These are phyloP conservation scores for Candida ficus DNA, from an alignment of 805 yeast species.

Conservation along the genomic window DNA sequence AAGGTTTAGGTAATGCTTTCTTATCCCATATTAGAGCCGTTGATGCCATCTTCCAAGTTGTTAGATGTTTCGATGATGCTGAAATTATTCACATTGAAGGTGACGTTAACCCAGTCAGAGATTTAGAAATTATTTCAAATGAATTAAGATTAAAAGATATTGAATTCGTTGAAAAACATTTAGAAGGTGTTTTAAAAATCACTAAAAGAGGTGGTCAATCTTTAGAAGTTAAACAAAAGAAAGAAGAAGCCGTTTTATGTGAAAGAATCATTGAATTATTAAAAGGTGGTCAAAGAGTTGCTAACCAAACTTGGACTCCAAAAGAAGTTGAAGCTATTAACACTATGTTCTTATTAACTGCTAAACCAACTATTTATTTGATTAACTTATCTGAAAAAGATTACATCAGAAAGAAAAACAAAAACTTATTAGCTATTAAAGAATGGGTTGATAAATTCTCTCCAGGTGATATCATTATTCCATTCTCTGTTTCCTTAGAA, in stretches of 20 bases:
- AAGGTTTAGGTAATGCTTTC: conserved; percentile 97
- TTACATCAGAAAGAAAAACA: conserved; percentile 82
- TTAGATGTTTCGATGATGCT: conserved; percentile 95
- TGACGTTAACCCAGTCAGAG: conserved; percentile 93
- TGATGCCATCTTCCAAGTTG: conserved; percentile 97
- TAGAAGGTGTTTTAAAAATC: conserved; percentile 71
- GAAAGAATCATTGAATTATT: conserved; percentile 69
- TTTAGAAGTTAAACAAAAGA: conserved; percentile 82
- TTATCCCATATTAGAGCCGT: conserved; percentile 95
- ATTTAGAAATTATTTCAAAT: conserved; percentile 83
- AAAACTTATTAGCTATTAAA: conserved; percentile 73
- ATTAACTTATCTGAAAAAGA: conserved; percentile 88
- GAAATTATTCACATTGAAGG: conserved; percentile 97
- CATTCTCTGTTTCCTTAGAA: conserved; percentile 89
- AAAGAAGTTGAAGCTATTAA: conserved; percentile 92
- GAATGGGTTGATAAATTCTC: conserved; percentile 88
- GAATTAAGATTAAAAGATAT: conserved; percentile 96
- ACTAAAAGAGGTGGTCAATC: conserved; percentile 87
- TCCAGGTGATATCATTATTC: conserved; percentile 87
- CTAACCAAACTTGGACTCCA: conserved; percentile 80
- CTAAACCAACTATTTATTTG: conserved; percentile 91
- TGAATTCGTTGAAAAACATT: conserved; percentile 84
- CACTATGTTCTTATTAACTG: conserved; percentile 80
- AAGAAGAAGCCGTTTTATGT: conserved; percentile 76
- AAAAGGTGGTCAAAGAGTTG: conserved; percentile 82